Evolutionary conservation across 208 protist species (phyloP), one percentile per base, ranked within the genome.

Genomic region (Wallacemonas sp.): DNA sequence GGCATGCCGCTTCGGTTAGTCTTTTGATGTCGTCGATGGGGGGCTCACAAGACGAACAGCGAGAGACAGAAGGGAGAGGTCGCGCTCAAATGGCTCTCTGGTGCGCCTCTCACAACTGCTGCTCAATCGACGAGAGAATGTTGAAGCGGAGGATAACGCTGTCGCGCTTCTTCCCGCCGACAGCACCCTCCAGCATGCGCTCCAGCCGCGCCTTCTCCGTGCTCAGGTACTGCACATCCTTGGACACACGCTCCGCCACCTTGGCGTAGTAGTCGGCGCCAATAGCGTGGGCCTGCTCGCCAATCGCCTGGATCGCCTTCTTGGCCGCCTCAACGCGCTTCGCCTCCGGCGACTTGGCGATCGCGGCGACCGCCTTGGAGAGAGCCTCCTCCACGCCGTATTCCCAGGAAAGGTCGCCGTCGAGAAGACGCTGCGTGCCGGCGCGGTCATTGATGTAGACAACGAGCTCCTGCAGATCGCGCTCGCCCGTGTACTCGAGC

Each of bases 381-480:
- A 92, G 48, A 31, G 46, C 64, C 14, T 49, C 68, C 3, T 74
- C 4, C 2, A 89, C 76, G 25, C 88, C 88, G 44, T 67, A 65
- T n/a, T 71, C 54, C 54, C 46, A 59, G 2, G 66, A 61, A n/a
- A 92, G 49, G 38, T 87, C 84, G 28, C 88, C 88, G 65, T 80
- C 71, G 42, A 61, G 23, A 4, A 82, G 68, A 10, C 88, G 84
- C 10, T 75, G 31, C 41, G 72, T 85, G n/a, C 65, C 61, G 25
- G 76, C 63, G 39, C 77, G 32, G 50, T 81, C 42, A 62, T 96
- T 93, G 26, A 95, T 63, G 59, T 86, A 96, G 4, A 32, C 55
- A 1, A 93, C 20, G 14, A 97, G 36, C 16, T 73, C 81, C 20
- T 87, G 80, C 16, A 87, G 25, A 1, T 63, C 49, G 18, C 89